Base-by-base conservation (phyloP, 495 filamentous ascomycete genomes). In the Talaromyces adpressus region DNA sequence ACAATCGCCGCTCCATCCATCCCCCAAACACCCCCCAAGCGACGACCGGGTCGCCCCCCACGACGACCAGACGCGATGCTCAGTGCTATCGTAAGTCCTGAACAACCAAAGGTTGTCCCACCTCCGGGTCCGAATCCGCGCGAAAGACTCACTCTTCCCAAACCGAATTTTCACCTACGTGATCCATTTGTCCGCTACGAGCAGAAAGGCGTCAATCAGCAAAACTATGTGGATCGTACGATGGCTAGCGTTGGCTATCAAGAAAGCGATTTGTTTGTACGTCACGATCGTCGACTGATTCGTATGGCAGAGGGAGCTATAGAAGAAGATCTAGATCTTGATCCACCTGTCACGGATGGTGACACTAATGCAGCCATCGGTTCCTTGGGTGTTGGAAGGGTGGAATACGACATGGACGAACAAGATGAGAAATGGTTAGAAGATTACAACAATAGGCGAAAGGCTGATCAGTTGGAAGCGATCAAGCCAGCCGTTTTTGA, bases 321-420 rank as follows among this genome's bases (percentile, higher is more conserved):
- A 52, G 92, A 96, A 66, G 92, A 96, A 65, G 92, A 96, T 65
- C 73, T 89, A 54, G 92, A 96, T 63, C 76, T 88, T 23, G 80
- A 86, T 57, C 77, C 80, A 16, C 67, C 81, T 0, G 84, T 80
- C 39, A 75, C 73, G 14, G 90, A 93, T 32, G 85, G 83, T 9
- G 89, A 92, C 32, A 70, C 76, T 5, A 84, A 84, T 66, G 70
- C 77, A 6, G 76, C 79, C 3, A 69, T 77, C 27, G 76, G 73
- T 45, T 69, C 72, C 12, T 64, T 73, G 14, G 77, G 73, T 1
- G 83, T 91, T 29, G 90, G 91, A 45, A 85, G 91, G 34, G 94
- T 97, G 47, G 94, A 99, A 68, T 99, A 99, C 68, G 94, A 99
- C 68, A 98, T 99, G 94, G 94, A 99, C 70, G 94, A 98, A 74